Evolutionary conservation across 2,329 filamentous ascomycete species (phyloP), one percentile per base, ranked within the genome.

Genomic region (Cordyceps pruinosa): DNA sequence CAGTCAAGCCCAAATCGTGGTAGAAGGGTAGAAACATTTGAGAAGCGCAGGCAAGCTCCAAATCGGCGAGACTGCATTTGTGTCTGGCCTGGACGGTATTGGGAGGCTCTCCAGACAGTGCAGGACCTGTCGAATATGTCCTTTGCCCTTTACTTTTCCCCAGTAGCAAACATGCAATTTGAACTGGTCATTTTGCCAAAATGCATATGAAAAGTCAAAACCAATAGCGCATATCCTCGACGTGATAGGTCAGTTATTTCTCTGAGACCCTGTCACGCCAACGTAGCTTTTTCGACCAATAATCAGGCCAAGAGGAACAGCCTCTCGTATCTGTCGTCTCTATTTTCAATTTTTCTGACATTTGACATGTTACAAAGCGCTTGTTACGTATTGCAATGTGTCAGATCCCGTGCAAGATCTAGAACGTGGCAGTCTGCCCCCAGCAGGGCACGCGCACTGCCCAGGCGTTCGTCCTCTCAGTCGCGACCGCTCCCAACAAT

Each of bases 301-400:
- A 23, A 19, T 15, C 30, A 19, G 21, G 21, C 19, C n/a, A 28
- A 5, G 19, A 25, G 23, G 32, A 25, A 32, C 39, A 17, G 5
- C 1, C 17, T 32, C 42, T 55, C 52, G 52, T 56, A 56, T 48
- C 32, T 6, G 17, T 17, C 15, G 5, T 35, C 15, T 56, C 2
- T 21, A 19, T 37, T 41, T 32, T 48, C 25, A 23, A 32, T 7
- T 42, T 10, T 48, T 8, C 17, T 28, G 26, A 42, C 19, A 42
- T 48, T 19, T 42, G 45, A 32, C 53, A n/a, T 56, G 34, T 15
- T 56, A 56, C 53, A 56, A 41, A 21, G 45, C 52, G 52, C 35
- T 35, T 39, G 25, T 13, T 32, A 41, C 19, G 28, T 48, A 26
- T 32, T n/a, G 19, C 53, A 37, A 42, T n/a, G 34, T 48, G 42